Conservation (phyloP, 2,329 filamentous ascomycete species). For the Ascochyta pisi region DNA sequence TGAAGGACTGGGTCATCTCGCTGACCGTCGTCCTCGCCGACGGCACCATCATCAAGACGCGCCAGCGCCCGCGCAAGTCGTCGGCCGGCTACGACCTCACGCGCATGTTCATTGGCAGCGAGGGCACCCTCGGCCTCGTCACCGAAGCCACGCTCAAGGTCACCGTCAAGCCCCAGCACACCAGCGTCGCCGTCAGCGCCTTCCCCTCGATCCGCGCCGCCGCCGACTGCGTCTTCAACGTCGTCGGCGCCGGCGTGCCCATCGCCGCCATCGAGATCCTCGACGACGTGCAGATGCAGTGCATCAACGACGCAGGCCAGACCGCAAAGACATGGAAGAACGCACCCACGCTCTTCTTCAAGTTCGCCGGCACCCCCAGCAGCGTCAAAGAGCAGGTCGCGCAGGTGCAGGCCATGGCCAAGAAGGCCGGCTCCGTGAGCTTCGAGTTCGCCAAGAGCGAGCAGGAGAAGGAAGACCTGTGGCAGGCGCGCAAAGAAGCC, state of each 20-base stretch:
- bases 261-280: slow-evolving; percentile 92
- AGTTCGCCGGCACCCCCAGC: slow-evolving; percentile 71
- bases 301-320: slow-evolving; percentile 71
- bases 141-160: slow-evolving; percentile 91
- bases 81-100: slow-evolving; percentile 93
- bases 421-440: slow-evolving; percentile 65
- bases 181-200: slow-evolving; percentile 77
- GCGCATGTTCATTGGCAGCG: slow-evolving; percentile 85
- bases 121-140: slow-evolving; percentile 89
- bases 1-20: slow-evolving; percentile 91
- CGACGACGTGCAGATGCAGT: slow-evolving; percentile 87
- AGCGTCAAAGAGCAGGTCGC: slow-evolving; percentile 80
- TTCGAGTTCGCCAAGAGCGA: slow-evolving; percentile 73
- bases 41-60: slow-evolving; percentile 87
- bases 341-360: slow-evolving; percentile 75
- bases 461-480: slow-evolving; percentile 72
- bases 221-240: slow-evolving; percentile 78
- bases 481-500: slow-evolving; percentile 77
- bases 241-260: slow-evolving; percentile 81
- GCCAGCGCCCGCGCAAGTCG: slow-evolving; percentile 86
- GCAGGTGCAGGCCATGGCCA: slow-evolving; percentile 68
- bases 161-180: slow-evolving; percentile 78
- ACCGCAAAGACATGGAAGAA: slow-evolving; percentile 72
- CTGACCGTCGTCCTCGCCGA: slow-evolving; percentile 90
- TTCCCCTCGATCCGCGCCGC: slow-evolving; percentile 73